Conservation (phyloP, 2,329 filamentous ascomycete genomes). For the Talaromyces sp. region DNA sequence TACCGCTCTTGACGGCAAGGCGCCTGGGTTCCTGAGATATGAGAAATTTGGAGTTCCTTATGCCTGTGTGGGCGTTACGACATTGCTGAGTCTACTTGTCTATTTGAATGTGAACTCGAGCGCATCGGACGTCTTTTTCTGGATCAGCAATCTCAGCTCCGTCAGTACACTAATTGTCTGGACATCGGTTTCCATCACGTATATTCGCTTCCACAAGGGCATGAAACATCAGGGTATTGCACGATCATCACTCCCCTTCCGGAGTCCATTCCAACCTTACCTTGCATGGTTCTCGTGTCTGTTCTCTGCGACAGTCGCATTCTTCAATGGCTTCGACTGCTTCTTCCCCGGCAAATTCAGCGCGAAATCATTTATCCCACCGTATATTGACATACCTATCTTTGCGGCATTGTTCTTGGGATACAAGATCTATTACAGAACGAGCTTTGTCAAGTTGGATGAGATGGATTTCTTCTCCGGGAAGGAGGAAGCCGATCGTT, state of each 20-base stretch:
- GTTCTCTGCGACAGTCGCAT: slow-evolving; percentile 50
- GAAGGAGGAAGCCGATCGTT: slow-evolving; percentile 37
- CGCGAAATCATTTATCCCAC: slow-evolving; percentile 52
- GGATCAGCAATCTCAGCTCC: slow-evolving; percentile 43
- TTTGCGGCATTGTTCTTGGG: slow-evolving; percentile 45
- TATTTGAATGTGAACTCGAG: slow-evolving; percentile 39
- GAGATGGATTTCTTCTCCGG: slow-evolving; percentile 49
- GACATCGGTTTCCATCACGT: slow-evolving; percentile 47
- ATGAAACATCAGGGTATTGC: slow-evolving; percentile 50
- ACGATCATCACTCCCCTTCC: slow-evolving; percentile 50
- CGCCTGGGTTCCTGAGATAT: slow-evolving; percentile 42
- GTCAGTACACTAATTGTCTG: slow-evolving; percentile 41
- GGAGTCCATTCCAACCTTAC: slow-evolving; percentile 53
- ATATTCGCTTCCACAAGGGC: slow-evolving; percentile 53
- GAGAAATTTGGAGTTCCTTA: slow-evolving; percentile 55
- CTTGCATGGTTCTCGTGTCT: slow-evolving; percentile 52
- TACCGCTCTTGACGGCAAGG: slow-evolving; percentile 45
- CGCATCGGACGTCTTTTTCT: slow-evolving; percentile 41
- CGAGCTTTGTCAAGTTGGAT: slow-evolving; percentile 32
- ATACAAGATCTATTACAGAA: slow-evolving; percentile 36
- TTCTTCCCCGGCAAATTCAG: slow-evolving; percentile 51
- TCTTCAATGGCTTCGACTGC: slow-evolving; percentile 59
- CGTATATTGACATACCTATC: slow-evolving; percentile 56
- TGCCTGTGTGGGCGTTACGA: slow-evolving; percentile 46
- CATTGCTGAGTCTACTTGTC: slow-evolving; percentile 36